Evolutionary conservation across 306 rosid genomes (phyloP).

Genomic region (Abrus pulchellus): DNA sequence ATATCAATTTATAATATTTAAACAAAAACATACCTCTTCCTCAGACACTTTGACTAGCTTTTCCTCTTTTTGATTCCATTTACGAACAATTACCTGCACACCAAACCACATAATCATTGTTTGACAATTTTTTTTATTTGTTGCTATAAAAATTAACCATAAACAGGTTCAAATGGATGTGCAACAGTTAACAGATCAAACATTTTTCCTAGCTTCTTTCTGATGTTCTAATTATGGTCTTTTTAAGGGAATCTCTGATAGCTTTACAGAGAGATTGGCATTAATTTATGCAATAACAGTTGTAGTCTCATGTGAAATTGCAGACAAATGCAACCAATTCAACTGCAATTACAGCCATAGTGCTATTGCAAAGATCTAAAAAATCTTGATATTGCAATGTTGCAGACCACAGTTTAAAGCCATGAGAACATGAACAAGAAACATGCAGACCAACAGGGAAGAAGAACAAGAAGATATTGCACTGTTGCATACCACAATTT

Average conservation of each 20-base stretch:
- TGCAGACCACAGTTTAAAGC: no score
- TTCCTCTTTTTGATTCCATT: constrained; percentile 82
- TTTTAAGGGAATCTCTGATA: not conserved
- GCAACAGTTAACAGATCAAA: not conserved
- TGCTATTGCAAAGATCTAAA: no score
- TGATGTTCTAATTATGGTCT: not conserved
- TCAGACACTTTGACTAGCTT: constrained; percentile 67
- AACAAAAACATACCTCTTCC: constrained; percentile 73
- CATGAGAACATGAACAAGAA: no score
- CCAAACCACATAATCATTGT: constrained; percentile 26
- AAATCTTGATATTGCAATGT: no score
- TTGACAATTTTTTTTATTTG: not conserved
- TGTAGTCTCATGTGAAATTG: no score
- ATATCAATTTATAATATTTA: constrained; percentile 4
- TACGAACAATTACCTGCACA: constrained; percentile 77
- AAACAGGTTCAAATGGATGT: constrained; percentile 25
- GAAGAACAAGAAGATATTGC: no score
- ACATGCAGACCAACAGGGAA: no score
- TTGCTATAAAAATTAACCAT: constrained; percentile 19
- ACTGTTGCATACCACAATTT: no score
- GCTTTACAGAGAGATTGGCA: not conserved
- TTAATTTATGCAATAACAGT: no score
- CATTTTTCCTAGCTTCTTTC: not conserved
- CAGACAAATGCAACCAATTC: no score
- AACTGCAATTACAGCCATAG: no score